A percentile compares a stretch with the other conserved stretches of the same genome.
phyloP scores from a whole-genome alignment of 441 rosid genomes.

The Euphorbia celastroides region DNA sequence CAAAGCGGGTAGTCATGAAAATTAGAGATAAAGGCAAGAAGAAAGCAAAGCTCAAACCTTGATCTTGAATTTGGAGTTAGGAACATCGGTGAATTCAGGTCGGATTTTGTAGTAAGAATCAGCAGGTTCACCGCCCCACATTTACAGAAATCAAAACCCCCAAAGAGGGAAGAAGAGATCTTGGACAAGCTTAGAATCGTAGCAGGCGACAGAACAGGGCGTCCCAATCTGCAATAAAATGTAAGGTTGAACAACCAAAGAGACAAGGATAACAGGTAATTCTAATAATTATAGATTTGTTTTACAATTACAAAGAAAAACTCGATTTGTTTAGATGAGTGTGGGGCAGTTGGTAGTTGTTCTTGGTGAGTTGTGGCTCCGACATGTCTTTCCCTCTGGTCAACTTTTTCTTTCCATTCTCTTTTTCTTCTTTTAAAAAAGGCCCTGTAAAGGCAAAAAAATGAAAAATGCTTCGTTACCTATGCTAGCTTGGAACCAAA shows the following conservation, averaged over 20 bases:
- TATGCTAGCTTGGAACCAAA: too few relatives aligned
- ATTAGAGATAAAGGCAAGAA: too few relatives aligned
- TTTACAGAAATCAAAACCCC: conserved; percentile 20
- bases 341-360: neutral
- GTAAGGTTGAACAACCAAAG: neutral
- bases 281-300: neutral
- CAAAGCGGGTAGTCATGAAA: too few relatives aligned
- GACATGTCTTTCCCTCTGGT: neutral
- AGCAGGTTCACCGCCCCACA: conserved; percentile 72
- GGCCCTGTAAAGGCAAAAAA: too few relatives aligned
- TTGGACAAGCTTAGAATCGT: neutral
- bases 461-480: too few relatives aligned
- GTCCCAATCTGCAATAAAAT: conserved; percentile 3
- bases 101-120: conserved; percentile 88
- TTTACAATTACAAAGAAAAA: neutral
- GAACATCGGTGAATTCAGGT: conserved; percentile 84
- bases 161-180: neutral
- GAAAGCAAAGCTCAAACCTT: too few relatives aligned
- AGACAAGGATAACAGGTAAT: too few relatives aligned
- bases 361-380: neutral
- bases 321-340: neutral
- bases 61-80: conserved; percentile 33
- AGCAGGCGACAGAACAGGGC: too few relatives aligned
- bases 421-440: too few relatives aligned
- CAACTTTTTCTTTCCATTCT: too few relatives aligned